A percentile compares a stretch with the other conserved stretches of the same genome.
Evolutionary conservation across 495 filamentous ascomycete genomes (phyloP).

Genomic region (Stereocaulon alpinum): DNA sequence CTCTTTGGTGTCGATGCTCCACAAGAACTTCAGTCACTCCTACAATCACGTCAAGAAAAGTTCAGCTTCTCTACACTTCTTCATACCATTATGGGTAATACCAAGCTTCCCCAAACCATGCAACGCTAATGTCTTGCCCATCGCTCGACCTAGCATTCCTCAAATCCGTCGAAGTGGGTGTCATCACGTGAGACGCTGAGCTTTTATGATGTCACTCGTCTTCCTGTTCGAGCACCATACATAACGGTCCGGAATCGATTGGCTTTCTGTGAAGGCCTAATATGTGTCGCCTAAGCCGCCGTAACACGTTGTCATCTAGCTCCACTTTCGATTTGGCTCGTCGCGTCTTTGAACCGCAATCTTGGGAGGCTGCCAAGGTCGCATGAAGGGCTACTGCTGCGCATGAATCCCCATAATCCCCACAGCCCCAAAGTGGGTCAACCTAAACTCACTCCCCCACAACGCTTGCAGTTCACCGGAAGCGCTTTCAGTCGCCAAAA

Average conservation of each 20-base stretch:
- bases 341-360: constrained; percentile 2
- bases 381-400: neutral
- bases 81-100: neutral
- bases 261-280: neutral
- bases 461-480: neutral
- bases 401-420: neutral
- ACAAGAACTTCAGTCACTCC: too few relatives aligned
- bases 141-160: too few relatives aligned
- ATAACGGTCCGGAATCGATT: neutral
- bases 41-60: too few relatives aligned
- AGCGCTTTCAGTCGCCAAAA: neutral
- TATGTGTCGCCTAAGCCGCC: neutral
- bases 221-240: neutral
- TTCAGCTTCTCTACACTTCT: too few relatives aligned
- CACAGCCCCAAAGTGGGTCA: neutral
- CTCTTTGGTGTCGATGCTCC: too few relatives aligned
- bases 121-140: too few relatives aligned
- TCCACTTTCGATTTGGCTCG: neutral
- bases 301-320: neutral
- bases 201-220: neutral
- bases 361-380: neutral
- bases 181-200: neutral
- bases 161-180: too few relatives aligned
- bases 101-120: neutral
- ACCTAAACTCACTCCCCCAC: neutral